Conservation (phyloP, 192 early-diverging fungal species). For the Coemansia sp. region DNA sequence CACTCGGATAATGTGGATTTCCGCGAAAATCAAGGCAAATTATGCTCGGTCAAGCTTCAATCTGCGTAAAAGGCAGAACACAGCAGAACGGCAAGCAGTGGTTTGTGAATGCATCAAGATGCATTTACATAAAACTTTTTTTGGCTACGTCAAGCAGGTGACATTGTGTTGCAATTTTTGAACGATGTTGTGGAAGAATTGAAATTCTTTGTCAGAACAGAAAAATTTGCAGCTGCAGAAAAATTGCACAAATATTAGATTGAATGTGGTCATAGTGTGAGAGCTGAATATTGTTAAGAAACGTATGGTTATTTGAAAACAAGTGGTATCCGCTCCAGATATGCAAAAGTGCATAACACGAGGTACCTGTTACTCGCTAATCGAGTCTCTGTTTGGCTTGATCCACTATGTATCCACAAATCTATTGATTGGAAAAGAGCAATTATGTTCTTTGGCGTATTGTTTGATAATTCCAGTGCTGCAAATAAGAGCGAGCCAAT, state of each 20-base stretch:
- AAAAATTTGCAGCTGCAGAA: background rate
- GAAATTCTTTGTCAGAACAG: background rate
- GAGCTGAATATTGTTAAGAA: background rate
- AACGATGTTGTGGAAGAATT: background rate
- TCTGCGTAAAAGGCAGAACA: too few relatives aligned
- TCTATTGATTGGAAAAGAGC: background rate
- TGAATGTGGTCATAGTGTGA: background rate
- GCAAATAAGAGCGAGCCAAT: background rate
- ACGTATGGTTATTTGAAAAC: background rate
- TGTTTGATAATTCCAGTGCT: conserved; percentile 11
- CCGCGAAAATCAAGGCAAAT: background rate
- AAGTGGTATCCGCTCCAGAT: background rate
- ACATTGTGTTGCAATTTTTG: background rate
- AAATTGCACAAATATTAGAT: background rate
- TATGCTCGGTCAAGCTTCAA: background rate
- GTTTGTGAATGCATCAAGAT: background rate
- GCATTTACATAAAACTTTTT: background rate
- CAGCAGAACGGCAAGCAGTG: background rate
- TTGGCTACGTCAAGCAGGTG: too few relatives aligned
- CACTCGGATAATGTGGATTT: background rate
- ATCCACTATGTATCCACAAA: background rate
- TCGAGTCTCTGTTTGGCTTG: background rate
- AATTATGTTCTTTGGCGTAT: conserved; percentile 3
- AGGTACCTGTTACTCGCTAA: background rate
- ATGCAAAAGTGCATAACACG: background rate